phyloP scores from a whole-genome alignment of 1,139 yeast genomes.

The Hansenula anomala region DNA sequence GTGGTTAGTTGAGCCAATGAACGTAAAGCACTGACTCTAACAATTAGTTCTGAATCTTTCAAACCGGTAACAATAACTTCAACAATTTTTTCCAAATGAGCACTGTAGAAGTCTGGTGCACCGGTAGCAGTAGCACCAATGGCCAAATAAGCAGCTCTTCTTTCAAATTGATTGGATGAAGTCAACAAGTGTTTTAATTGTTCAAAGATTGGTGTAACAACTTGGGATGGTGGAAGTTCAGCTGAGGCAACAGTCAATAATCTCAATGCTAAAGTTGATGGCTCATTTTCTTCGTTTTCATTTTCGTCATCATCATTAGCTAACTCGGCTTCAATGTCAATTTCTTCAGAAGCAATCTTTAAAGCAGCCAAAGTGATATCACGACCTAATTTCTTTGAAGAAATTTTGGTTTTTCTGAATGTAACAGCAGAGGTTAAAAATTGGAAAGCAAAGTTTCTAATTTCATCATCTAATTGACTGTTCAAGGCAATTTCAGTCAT shows the following conservation, averaged over 20 bases:
- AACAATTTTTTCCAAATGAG: constrained; percentile 68
- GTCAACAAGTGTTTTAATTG: constrained; percentile 57
- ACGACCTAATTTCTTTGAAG: constrained; percentile 71
- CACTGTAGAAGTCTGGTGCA: constrained; percentile 86
- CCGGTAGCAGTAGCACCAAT: constrained; percentile 86
- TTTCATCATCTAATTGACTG: constrained; percentile 68
- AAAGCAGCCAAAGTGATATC: constrained; percentile 70
- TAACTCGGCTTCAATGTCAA: constrained; percentile 66
- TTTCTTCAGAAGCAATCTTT: constrained; percentile 74
- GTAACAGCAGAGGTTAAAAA: constrained; percentile 76
- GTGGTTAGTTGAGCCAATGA: constrained; percentile 74
- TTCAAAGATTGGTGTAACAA: constrained; percentile 73
- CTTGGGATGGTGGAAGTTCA: constrained; percentile 90
- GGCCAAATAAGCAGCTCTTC: constrained; percentile 84
- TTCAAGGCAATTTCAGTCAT: constrained; percentile 74
- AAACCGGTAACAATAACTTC: constrained; percentile 74
- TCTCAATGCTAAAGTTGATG: constrained; percentile 75
- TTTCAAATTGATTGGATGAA: constrained; percentile 66
- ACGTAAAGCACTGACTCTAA: constrained; percentile 82
- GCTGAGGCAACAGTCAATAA: constrained; percentile 73
- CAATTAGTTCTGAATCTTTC: constrained; percentile 71
- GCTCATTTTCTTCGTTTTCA: constrained; percentile 87
- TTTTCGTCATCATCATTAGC: constrained; percentile 83
- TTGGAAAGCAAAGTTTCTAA: constrained; percentile 79
- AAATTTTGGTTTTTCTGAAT: constrained; percentile 63